phyloP scores from a whole-genome alignment of 768 basidiomycete genomes.

The Termitomyces sp. region DNA sequence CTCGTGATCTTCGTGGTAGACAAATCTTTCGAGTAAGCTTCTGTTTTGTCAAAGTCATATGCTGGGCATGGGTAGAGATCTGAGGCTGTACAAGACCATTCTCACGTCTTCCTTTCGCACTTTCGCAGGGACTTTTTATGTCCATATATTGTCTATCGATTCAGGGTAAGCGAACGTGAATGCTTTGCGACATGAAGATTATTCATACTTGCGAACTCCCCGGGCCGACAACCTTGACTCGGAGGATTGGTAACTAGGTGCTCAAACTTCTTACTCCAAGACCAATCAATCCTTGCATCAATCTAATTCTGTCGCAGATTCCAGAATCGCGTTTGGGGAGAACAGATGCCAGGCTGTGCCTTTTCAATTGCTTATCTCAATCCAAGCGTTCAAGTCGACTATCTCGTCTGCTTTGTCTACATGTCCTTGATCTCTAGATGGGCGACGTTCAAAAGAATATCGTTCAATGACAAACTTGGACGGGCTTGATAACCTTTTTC shows the following conservation, averaged over 20 bases:
- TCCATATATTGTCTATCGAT: not conserved
- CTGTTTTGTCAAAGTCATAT: not conserved
- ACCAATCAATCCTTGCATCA: not conserved
- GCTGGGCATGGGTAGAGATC: not conserved
- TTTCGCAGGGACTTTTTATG: not conserved
- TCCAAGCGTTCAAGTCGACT: not conserved
- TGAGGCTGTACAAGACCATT: not conserved
- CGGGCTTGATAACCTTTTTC: not conserved
- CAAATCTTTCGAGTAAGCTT: no score
- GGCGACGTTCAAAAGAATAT: not conserved
- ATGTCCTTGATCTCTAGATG: not conserved
- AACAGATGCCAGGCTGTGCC: no score
- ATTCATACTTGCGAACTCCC: not conserved
- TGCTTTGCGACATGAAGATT: not conserved
- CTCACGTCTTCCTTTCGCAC: not conserved
- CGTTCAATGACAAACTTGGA: not conserved
- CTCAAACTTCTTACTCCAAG: not conserved
- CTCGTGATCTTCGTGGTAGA: not conserved
- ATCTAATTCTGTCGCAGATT: not conserved
- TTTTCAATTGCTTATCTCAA: not conserved
- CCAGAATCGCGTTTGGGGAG: not conserved
- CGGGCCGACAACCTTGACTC: not conserved
- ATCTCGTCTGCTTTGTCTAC: not conserved
- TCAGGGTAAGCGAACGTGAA: not conserved
- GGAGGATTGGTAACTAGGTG: not conserved